Conservation (phyloP, 2,329 filamentous ascomycete species). For the Paraconiothyrium brasiliense region DNA sequence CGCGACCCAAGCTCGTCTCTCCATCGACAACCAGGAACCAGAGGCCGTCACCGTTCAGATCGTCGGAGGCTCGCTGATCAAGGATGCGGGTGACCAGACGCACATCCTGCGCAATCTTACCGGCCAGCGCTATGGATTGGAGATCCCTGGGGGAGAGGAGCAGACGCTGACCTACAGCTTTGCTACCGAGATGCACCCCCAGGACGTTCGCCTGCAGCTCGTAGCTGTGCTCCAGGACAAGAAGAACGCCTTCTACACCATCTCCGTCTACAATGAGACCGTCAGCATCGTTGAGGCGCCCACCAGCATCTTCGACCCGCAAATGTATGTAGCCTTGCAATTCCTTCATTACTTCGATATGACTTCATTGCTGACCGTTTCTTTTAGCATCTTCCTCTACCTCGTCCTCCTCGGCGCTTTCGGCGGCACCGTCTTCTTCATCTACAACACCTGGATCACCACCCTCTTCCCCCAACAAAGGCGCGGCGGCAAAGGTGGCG, state of each 20-base stretch:
- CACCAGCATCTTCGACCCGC: constrained; percentile 90
- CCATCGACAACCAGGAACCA: constrained; percentile 85
- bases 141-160: constrained; percentile 78
- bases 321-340: constrained; percentile 74
- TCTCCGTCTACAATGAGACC: constrained; percentile 81
- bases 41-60: constrained; percentile 78
- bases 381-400: constrained; percentile 90
- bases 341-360: neutral
- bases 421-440: constrained; percentile 86
- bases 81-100: constrained; percentile 63
- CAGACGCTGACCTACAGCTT: constrained; percentile 84
- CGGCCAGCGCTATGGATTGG: constrained; percentile 74
- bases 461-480: constrained; percentile 90
- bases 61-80: constrained; percentile 77
- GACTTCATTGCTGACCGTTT: constrained; percentile 16
- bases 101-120: constrained; percentile 86
- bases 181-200: constrained; percentile 89
- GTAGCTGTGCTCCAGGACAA: constrained; percentile 75
- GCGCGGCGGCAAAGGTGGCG: constrained; percentile 67
- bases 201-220: constrained; percentile 83
- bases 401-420: constrained; percentile 84
- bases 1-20: constrained; percentile 81
- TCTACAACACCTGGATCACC: constrained; percentile 98
- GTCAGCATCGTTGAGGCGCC: constrained; percentile 90
- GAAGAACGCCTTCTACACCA: constrained; percentile 75